Evolutionary conservation across 2,329 filamentous ascomycete species (phyloP), one percentile per base, ranked within the genome.

Genomic region (Ophiognomonia clavigignenti-juglandacearum): DNA sequence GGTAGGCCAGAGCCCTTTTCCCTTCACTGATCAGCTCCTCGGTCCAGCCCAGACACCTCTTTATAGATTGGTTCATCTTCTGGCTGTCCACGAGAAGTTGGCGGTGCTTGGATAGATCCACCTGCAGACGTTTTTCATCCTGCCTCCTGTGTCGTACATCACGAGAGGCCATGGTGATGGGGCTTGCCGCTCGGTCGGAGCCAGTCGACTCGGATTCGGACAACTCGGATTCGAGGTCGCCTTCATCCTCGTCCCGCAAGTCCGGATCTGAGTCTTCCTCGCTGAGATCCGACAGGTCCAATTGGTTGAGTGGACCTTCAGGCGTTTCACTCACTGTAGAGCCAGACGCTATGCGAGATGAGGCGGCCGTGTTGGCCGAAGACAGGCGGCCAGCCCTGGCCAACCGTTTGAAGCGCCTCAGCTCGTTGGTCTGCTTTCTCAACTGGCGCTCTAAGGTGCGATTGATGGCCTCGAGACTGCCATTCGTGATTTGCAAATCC

Each of bases 401-500:
- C 41, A 97, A 71, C n/a, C 93, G 82, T 43, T 88, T 82, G 63
- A 85, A 97, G 36, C 92, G 78, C 48, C 93, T 83, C 26, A 98
- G 64, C 61, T 98, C 93, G 1, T 86, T 80, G 31, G 87, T 92
- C 59, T 97, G 92, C 62, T 95, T 95, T 22, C 90, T 82, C 58
- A 98, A 77, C 62, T 97, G 89, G 20, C 89, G 81, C 67, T 98
- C 93, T 0, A 98, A 71, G 0, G 90, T 93, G 44, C 91, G 79
- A 62, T 98, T 98, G 68, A 98, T 97, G 34, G 93, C 93, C 47
- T 96, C 80, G 3, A 98, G 76, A 1, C 91, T 96, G 1, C 89
- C 93, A 60, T 98, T 98, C 46, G 87, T 96, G 54, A 98, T 98
- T 63, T 98, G 89, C 6, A 98, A 73, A 63, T 98, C 93, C 56